Evolutionary conservation across 805 yeast genomes (phyloP).

Genomic region (Metschnikowia kunwiensis): DNA sequence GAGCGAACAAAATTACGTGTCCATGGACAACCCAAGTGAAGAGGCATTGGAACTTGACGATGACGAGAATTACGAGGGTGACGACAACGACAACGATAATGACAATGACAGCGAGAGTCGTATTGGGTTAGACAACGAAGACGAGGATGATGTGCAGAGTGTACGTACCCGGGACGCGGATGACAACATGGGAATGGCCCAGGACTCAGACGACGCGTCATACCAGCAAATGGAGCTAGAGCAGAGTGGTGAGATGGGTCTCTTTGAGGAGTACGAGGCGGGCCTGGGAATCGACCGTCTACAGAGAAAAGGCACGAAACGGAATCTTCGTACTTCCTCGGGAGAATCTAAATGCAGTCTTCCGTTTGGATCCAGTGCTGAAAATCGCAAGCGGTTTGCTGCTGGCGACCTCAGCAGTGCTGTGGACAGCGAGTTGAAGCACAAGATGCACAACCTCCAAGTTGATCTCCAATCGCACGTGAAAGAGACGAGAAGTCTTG

Average conservation of each 20-base stretch:
- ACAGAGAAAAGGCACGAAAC: slow-evolving; percentile 17
- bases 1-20: not conserved
- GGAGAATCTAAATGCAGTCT: slow-evolving; percentile 6
- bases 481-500: slow-evolving; percentile 9
- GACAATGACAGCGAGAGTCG: slow-evolving; percentile 11
- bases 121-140: slow-evolving; percentile 6
- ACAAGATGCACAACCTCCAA: slow-evolving; percentile 14
- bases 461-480: slow-evolving; percentile 12
- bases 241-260: slow-evolving; percentile 1
- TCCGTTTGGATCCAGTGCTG: slow-evolving; percentile 6
- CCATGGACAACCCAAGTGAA: not conserved
- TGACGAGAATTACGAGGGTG: slow-evolving; percentile 5
- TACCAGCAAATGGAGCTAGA: not conserved
- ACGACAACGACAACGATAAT: slow-evolving; percentile 5
- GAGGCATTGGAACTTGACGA: not conserved
- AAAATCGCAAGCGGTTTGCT: slow-evolving; percentile 15
- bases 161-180: slow-evolving; percentile 2
- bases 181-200: slow-evolving; percentile 1
- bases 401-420: slow-evolving; percentile 7
- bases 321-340: slow-evolving; percentile 10
- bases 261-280: slow-evolving; percentile 5
- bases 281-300: slow-evolving; percentile 11
- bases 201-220: slow-evolving; percentile 7
- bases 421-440: slow-evolving; percentile 12
- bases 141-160: slow-evolving; percentile 8